phyloP scores from a whole-genome alignment of 257 asterid species.

The Scutellaria baicalensis region DNA sequence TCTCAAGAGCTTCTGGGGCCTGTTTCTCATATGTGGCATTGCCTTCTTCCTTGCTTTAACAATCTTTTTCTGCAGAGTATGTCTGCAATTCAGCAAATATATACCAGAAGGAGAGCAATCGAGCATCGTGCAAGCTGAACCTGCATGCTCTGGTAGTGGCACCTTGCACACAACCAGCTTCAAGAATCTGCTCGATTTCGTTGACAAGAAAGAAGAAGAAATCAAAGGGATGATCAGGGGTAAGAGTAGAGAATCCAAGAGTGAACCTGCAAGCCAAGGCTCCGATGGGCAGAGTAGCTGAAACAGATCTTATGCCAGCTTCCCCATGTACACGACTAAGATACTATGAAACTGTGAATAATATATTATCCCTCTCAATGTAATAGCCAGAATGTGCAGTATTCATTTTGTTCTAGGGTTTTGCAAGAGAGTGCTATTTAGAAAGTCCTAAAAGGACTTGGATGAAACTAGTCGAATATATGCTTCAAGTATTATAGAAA shows the following conservation, averaged over 20 bases:
- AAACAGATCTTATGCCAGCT: not conserved
- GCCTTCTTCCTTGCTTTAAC: conserved; percentile 36
- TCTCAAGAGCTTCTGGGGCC: conserved; percentile 43
- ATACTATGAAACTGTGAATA: not conserved
- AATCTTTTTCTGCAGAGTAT: conserved; percentile 42
- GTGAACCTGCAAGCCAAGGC: conserved; percentile 15
- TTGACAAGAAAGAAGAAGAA: conserved; percentile 60
- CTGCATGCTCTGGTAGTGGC: not conserved
- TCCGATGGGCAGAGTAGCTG: conserved; percentile 34
- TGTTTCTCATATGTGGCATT: conserved; percentile 29
- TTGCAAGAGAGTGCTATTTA: not conserved
- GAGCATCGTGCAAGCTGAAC: conserved; percentile 22
- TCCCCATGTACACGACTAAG: no score
- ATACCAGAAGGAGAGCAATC: conserved; percentile 27
- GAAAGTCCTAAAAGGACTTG: no score
- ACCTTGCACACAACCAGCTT: conserved; percentile 31
- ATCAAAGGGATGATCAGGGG: conserved; percentile 46
- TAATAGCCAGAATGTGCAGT: not conserved
- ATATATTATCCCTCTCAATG: not conserved
- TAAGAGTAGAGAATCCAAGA: conserved; percentile 33
- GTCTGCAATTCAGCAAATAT: conserved; percentile 42
- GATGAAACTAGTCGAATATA: no score
- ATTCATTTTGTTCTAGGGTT: not conserved
- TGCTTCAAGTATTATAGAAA: no score
- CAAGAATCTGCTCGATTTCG: conserved; percentile 42